A percentile compares a stretch with the other conserved stretches of the same genome.
Conservation (phyloP, 495 filamentous ascomycete genomes). For the Daldinia childiae region DNA sequence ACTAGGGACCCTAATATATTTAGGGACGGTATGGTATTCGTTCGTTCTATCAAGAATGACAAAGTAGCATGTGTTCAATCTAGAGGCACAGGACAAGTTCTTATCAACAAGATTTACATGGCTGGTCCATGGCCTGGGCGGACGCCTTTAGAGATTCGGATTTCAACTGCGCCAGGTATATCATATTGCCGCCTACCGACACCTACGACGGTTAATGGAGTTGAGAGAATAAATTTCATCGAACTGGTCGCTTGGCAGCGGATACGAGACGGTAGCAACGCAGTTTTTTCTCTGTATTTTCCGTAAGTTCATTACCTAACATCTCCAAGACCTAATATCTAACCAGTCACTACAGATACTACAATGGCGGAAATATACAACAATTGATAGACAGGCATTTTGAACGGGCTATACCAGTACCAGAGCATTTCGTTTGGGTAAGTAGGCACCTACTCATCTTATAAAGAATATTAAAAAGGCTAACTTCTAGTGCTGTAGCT, state of each 20-base stretch:
- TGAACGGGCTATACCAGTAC: background rate
- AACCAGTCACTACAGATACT: background rate
- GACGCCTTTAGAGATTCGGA: background rate
- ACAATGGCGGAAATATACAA: background rate
- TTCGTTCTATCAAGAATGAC: background rate
- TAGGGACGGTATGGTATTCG: background rate
- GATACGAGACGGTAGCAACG: background rate
- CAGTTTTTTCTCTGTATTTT: background rate
- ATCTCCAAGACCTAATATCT: background rate
- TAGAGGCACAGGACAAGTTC: background rate
- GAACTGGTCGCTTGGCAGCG: background rate
- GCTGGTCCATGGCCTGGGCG: background rate
- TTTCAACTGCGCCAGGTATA: background rate
- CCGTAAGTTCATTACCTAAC: background rate
- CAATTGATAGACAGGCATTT: no score
- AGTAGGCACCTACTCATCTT: background rate
- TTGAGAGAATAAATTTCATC: background rate
- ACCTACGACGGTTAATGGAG: background rate
- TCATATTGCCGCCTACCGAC: background rate
- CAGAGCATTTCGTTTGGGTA: background rate
- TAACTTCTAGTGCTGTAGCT: background rate
- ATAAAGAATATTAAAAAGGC: background rate
- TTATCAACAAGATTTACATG: background rate
- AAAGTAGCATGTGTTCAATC: background rate
- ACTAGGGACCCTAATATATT: background rate